Percentiles rank a stretch among this genome's conserved stretches.
Evolutionary conservation across 805 yeast genomes (phyloP).

Genomic region (Pachysolen tannophilus): DNA sequence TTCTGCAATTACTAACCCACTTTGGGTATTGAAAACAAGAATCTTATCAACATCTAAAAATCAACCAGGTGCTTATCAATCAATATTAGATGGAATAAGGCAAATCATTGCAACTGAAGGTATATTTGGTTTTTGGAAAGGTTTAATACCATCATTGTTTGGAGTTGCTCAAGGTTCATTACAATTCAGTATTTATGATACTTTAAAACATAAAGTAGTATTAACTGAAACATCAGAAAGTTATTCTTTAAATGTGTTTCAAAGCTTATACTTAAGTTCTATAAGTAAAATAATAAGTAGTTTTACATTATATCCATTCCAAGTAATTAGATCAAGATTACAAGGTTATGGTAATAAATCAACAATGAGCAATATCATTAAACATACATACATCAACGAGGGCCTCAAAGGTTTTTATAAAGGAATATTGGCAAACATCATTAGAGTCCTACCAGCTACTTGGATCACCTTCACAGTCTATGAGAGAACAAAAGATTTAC

Average conservation of each 20-base stretch:
- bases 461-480: slow-evolving; percentile 84
- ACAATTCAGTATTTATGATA: slow-evolving; percentile 81
- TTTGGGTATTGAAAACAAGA: slow-evolving; percentile 93
- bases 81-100: slow-evolving; percentile 46
- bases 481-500: slow-evolving; percentile 46
- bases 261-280: slow-evolving; percentile 62
- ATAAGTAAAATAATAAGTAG: slow-evolving; percentile 63
- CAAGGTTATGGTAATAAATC: slow-evolving; percentile 37
- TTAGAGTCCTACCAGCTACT: slow-evolving; percentile 88
- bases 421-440: slow-evolving; percentile 70
- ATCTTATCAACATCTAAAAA: slow-evolving; percentile 51
- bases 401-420: slow-evolving; percentile 71
- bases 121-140: slow-evolving; percentile 56
- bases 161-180: slow-evolving; percentile 87
- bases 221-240: slow-evolving; percentile 7
- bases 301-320: slow-evolving; percentile 70
- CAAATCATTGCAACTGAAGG: slow-evolving; percentile 51
- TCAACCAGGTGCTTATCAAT: slow-evolving; percentile 45
- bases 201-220: slow-evolving; percentile 41
- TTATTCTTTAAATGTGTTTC: slow-evolving; percentile 34
- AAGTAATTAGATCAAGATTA: slow-evolving; percentile 68
- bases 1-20: slow-evolving; percentile 76
- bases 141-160: slow-evolving; percentile 53
- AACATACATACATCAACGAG: slow-evolving; percentile 34
- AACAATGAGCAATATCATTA: slow-evolving; percentile 26